Evolutionary conservation across 306 rosid species (phyloP).

Genomic region (Quillaja saponaria): DNA sequence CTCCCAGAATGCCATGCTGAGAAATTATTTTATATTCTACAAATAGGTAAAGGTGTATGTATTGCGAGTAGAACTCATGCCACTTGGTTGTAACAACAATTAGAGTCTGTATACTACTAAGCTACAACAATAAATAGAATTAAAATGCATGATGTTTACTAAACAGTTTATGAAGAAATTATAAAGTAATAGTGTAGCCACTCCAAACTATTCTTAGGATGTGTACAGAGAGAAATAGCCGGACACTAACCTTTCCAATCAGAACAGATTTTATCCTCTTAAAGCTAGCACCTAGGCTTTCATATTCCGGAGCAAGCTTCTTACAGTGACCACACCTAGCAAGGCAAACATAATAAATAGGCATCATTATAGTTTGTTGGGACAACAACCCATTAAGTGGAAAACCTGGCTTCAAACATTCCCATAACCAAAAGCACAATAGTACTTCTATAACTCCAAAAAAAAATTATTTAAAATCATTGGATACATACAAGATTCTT

Average conservation of each 20-base stretch:
- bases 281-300: slow-evolving; percentile 79
- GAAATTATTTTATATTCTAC: no score
- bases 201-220: slow-evolving; percentile 9
- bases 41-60: no score
- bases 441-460: not conserved
- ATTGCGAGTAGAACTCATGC: no score
- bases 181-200: not conserved
- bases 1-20: no score
- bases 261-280: slow-evolving; percentile 82
- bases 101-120: slow-evolving; percentile 5
- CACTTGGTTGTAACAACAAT: no score
- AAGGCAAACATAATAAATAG: not conserved
- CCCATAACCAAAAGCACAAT: not conserved
- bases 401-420: not conserved
- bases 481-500: no score
- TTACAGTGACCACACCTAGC: slow-evolving; percentile 99
- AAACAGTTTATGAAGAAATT: not conserved
- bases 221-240: slow-evolving; percentile 11
- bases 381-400: not conserved
- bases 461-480: no score
- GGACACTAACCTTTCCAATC: slow-evolving; percentile 74
- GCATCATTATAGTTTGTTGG: not conserved
- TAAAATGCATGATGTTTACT: not conserved
- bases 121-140: slow-evolving; percentile 1
- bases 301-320: slow-evolving; percentile 97